Conservation (phyloP, 208 protist genomes). For the Trichomonas gallinae region DNA sequence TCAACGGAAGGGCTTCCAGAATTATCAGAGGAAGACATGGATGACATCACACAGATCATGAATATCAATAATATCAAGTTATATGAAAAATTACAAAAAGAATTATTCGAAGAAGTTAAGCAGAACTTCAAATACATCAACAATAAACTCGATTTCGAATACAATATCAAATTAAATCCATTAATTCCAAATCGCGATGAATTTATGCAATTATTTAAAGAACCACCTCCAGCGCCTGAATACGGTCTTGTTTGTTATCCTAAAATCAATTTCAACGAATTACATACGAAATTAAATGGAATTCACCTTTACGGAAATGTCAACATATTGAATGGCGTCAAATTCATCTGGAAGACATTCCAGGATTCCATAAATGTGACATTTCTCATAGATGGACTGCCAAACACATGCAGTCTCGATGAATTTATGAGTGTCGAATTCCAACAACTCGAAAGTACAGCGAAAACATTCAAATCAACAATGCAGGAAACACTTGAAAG, state of each 20-base stretch:
- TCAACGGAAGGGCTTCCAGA: neutral
- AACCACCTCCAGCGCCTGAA: neutral
- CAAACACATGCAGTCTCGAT: neutral
- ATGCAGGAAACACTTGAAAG: neutral
- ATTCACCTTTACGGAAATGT: neutral
- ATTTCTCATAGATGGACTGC: neutral
- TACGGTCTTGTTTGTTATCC: neutral
- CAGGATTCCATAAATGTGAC: neutral
- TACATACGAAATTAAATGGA: neutral
- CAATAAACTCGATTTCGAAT: neutral
- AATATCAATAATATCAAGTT: neutral
- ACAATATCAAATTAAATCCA: neutral
- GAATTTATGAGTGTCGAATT: neutral
- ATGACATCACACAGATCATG: neutral
- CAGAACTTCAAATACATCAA: neutral
- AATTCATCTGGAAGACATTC: neutral
- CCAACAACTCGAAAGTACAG: neutral
- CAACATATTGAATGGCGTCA: neutral
- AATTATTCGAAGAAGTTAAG: neutral
- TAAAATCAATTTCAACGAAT: neutral
- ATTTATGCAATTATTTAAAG: neutral
- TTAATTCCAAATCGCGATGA: conserved; percentile 13
- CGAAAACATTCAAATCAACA: neutral
- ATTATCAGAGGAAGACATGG: neutral
- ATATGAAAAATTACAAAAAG: neutral